Evolutionary conservation across 2,329 filamentous ascomycete genomes (phyloP).

Genomic region (Elsinoe australis): DNA sequence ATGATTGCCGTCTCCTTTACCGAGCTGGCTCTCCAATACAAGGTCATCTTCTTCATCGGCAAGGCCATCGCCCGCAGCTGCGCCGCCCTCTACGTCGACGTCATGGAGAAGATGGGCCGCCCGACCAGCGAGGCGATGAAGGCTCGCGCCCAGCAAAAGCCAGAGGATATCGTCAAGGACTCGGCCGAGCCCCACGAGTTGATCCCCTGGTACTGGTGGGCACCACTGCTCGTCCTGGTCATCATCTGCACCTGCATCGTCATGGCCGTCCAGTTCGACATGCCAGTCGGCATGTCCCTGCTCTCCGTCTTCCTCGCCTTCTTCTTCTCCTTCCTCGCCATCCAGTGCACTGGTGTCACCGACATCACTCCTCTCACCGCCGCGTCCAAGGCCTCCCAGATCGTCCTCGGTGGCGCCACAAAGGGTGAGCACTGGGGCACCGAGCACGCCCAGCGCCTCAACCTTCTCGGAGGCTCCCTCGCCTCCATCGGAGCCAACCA

Average conservation of each 20-base stretch:
- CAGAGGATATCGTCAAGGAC: constrained; percentile 44
- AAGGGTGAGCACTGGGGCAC: constrained; percentile 45
- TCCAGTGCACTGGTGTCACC: constrained; percentile 48
- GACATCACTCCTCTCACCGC: constrained; percentile 59
- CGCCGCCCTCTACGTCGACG: constrained; percentile 37
- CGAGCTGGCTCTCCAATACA: constrained; percentile 32
- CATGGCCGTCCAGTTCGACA: constrained; percentile 48
- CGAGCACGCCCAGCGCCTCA: constrained; percentile 53
- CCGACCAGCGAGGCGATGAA: constrained; percentile 36
- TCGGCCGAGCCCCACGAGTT: constrained; percentile 41
- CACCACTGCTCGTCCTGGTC: constrained; percentile 39
- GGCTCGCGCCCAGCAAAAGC: constrained; percentile 33
- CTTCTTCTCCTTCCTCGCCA: constrained; percentile 55
- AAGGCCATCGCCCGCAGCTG: constrained; percentile 44
- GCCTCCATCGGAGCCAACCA: constrained; percentile 36
- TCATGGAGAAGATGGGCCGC: constrained; percentile 38
- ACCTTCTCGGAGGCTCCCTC: constrained; percentile 54
- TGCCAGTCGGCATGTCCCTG: constrained; percentile 50
- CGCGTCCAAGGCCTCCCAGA: constrained; percentile 60
- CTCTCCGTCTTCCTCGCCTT: constrained; percentile 51
- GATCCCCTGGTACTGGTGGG: constrained; percentile 50
- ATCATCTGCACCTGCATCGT: constrained; percentile 47
- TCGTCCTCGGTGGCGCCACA: constrained; percentile 59
- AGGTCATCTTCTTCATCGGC: constrained; percentile 41
- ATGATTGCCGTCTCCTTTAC: constrained; percentile 48